Base-by-base conservation (phyloP, 805 yeast species). In the Candida qinlingensis region DNA sequence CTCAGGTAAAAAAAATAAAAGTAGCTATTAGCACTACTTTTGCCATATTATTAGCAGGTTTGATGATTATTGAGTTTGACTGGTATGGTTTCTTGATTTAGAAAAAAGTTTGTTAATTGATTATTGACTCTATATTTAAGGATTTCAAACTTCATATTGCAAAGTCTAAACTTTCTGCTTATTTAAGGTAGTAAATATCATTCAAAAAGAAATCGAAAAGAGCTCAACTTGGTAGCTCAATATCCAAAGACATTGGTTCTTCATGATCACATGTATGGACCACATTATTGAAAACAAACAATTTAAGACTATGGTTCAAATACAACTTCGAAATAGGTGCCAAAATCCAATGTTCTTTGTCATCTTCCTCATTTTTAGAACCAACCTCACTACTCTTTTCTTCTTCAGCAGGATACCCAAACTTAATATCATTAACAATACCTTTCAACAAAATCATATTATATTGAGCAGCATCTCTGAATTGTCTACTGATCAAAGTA, bases 211-310 rank as follows among this genome's bases (percentile, higher is more conserved):
- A 31, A 8, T 11, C 34, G 34, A 31, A 19, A 19, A 3, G 34
- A 11, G 8, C 34, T 31, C 34, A 31, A 31, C 3, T 40, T 11
- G 45, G 45, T 27, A 10, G 26, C 40, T 42, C 8, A 28, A 42
- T 35, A 26, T 39, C 45, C 28, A 42, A 28, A 26, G 13, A 39
- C 40, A 42, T 27, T 26, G 45, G 45, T 33, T 42, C 45, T 13
- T 42, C 45, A 19, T 42, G 45, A 7, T 36, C 45, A 42, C 40
- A 35, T 13, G 40, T 42, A 10, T 42, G 45, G n/a, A 42, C 29
- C 34, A 39, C 45, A 42, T 42, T 36, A n/a, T 30, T 27, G 36
- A 42, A 42, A 28, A 33, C 29, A 42, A 36, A 12, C 40, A 42
- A 27, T 8, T 8, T 13, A 28, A 36, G 34, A 8, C 26, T 8